Conservation (phyloP, 2,329 filamentous ascomycete species). For the Aureobasidium uvarum region DNA sequence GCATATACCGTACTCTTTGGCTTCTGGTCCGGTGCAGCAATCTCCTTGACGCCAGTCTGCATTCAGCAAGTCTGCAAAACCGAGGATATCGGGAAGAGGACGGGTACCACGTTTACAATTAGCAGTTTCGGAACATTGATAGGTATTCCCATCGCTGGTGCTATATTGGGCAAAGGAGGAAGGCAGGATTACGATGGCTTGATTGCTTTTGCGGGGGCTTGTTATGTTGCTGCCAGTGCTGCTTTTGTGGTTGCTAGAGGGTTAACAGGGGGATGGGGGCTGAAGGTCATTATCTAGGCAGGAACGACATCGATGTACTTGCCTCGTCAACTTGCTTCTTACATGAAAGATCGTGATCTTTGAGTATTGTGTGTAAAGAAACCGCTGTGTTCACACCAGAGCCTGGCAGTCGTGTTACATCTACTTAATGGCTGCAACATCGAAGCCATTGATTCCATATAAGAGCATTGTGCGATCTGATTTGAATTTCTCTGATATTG, state of each 20-base stretch:
- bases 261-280: constrained; percentile 5
- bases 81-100: constrained; percentile 56
- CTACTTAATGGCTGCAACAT: too few relatives aligned
- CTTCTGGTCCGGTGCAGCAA: constrained; percentile 35
- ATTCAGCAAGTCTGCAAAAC: constrained; percentile 37
- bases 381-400: too few relatives aligned
- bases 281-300: background rate
- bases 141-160: constrained; percentile 65
- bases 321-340: background rate
- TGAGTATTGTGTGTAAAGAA: too few relatives aligned
- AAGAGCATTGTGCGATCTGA: background rate
- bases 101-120: constrained; percentile 62
- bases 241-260: constrained; percentile 30
- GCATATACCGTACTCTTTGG: constrained; percentile 35
- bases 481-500: background rate
- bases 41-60: constrained; percentile 38
- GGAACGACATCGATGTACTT: background rate
- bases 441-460: background rate
- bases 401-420: too few relatives aligned
- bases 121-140: constrained; percentile 64
- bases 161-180: constrained; percentile 44
- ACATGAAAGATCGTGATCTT: too few relatives aligned
- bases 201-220: constrained; percentile 33
- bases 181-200: constrained; percentile 36
- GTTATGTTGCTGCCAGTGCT: constrained; percentile 34